Conservation (phyloP, 495 filamentous ascomycete genomes). For the Neurospora sublineolata region DNA sequence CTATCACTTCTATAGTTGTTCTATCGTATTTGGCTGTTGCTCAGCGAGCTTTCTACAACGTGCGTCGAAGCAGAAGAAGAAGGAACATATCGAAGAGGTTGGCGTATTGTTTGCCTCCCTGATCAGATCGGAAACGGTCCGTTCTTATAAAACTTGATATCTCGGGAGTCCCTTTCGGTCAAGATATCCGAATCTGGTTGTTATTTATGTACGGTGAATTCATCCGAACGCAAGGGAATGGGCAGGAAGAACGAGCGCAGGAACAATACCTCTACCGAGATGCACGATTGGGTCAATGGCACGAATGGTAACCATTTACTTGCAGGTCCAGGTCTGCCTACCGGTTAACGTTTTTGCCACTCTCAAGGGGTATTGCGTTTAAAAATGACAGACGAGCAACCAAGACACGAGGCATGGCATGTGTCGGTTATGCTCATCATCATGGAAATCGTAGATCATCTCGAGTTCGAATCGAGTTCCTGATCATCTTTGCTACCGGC, state of each 20-base stretch:
- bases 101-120: not conserved
- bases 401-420: not conserved
- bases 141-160: not conserved
- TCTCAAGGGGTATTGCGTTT: not conserved
- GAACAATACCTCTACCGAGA: not conserved
- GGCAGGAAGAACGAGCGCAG: not conserved
- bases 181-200: not conserved
- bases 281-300: not conserved
- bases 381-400: not conserved
- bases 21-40: not conserved
- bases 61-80: not conserved
- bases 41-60: not conserved
- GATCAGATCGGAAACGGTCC: not conserved
- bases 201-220: not conserved
- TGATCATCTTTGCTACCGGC: not conserved
- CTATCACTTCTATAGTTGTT: not conserved
- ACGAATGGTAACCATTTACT: not conserved
- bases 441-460: not conserved
- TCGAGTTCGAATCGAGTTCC: not conserved
- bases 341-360: not conserved
- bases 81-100: not conserved
- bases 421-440: not conserved
- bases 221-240: not conserved
- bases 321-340: not conserved
- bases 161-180: not conserved